Base-by-base conservation (phyloP, 352 stramenopile genomes). In the Globisporangium camurandrum region DNA sequence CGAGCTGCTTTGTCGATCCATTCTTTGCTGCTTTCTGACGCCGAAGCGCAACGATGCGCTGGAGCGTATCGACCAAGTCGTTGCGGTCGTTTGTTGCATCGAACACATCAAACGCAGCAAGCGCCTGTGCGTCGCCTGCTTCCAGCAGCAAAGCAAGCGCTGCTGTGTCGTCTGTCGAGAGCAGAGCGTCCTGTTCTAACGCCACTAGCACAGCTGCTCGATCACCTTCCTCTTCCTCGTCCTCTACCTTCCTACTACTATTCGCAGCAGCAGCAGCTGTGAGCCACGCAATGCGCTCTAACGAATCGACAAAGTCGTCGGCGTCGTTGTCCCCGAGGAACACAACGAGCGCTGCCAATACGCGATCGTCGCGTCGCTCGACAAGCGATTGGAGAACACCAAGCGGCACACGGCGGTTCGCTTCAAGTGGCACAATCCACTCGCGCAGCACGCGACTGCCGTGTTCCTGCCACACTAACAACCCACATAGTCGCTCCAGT, bases 261-360 rank as follows among this genome's bases (percentile, higher is more conserved):
- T n/a, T n/a, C n/a, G n/a, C n/a, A n/a, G n/a, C n/a, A n/a, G n/a
- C n/a, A n/a, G n/a, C 55, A 19, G 44, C 46, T 49, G 71, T 64
- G 1, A 88, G 46, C 12, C 58, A 51, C 4, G 69, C 66, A 34
- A 88, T 68, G 1, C 71, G 80, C 17, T 50, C 33, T 2, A 91
- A 57, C 16, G 75, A 81, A 40, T 88, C 76, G 5, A 64, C 56
- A 44, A 91, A 88, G 42, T 88, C 76, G 8, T 74, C 69, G 23
- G 59, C 66, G 42, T 88, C 77, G 38, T 62, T 62, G 47, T 91
- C 77, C 19, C 68, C 78, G 2, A 88, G 42, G 44, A 72, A 88
- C 16, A 88, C 66, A 8, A 86, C 61, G 14, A 88, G 72, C 10
- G 76, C 80, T 1, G 76, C 76, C 26, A 88, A 61, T 5, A 91